phyloP scores from a whole-genome alignment of 805 yeast genomes.

The Priceomyces carsonii region DNA sequence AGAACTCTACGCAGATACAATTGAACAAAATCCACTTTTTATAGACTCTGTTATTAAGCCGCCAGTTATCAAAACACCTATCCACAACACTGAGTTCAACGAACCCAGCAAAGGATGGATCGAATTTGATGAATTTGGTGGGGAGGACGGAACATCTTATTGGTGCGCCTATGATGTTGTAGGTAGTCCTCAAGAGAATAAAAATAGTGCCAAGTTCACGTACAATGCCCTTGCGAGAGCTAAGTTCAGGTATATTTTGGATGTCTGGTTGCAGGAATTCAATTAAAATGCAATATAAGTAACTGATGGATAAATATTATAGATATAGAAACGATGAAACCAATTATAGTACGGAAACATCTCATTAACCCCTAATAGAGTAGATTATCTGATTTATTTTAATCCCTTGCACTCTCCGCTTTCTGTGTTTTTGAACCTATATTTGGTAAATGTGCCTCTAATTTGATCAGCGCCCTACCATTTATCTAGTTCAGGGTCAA shows the following conservation, averaged over 20 bases:
- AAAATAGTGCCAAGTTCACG: slow-evolving; percentile 19
- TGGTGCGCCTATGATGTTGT: slow-evolving; percentile 38
- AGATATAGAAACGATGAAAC: too few relatives aligned
- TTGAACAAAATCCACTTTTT: slow-evolving; percentile 21
- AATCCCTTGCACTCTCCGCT: too few relatives aligned
- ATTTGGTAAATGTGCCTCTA: too few relatives aligned
- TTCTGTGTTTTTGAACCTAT: too few relatives aligned
- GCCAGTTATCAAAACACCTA: slow-evolving; percentile 17
- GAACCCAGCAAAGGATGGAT: slow-evolving; percentile 33
- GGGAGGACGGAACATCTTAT: slow-evolving; percentile 18
- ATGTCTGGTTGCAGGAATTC: slow-evolving; percentile 22
- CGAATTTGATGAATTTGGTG: slow-evolving; percentile 15
- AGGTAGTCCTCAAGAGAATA: slow-evolving; percentile 20
- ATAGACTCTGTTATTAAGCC: slow-evolving; percentile 27
- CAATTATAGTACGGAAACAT: too few relatives aligned
- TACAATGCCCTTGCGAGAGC: slow-evolving; percentile 12
- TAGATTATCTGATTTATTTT: too few relatives aligned
- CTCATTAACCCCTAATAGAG: too few relatives aligned
- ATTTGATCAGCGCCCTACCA: too few relatives aligned
- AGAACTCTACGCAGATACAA: slow-evolving; percentile 8
- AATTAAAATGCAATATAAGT: background rate
- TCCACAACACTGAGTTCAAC: slow-evolving; percentile 13
- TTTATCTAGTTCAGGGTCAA: too few relatives aligned
- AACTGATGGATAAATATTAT: too few relatives aligned
- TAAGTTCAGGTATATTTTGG: slow-evolving; percentile 18